phyloP scores from a whole-genome alignment of 768 basidiomycete species.

The Lentinus tigrinus region DNA sequence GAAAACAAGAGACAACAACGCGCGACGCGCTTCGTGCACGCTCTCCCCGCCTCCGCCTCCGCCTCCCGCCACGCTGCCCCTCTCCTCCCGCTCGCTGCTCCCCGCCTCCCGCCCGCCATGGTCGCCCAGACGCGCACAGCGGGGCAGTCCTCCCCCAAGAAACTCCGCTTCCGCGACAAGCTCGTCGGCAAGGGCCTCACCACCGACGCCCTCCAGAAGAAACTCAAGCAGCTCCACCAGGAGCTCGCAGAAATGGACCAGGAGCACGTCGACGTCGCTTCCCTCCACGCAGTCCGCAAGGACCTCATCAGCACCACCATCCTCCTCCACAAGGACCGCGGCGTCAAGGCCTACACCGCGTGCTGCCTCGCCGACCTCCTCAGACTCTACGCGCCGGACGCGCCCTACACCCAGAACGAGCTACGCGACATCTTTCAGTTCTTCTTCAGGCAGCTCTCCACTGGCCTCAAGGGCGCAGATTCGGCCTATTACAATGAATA shows the following conservation, averaged over 20 bases:
- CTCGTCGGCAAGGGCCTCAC: slow-evolving; percentile 72
- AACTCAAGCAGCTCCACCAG: slow-evolving; percentile 74
- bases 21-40: slow-evolving; percentile 14
- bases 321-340: slow-evolving; percentile 91
- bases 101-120: slow-evolving; percentile 41
- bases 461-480: slow-evolving; percentile 72
- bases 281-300: slow-evolving; percentile 66
- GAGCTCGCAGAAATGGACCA: slow-evolving; percentile 86
- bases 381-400: slow-evolving; percentile 92
- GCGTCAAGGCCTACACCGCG: slow-evolving; percentile 92
- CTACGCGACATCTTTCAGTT: slow-evolving; percentile 97
- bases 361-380: slow-evolving; percentile 95
- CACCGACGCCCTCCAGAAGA: slow-evolving; percentile 83
- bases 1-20: slow-evolving; percentile 20
- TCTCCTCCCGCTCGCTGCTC: neutral
- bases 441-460: slow-evolving; percentile 83
- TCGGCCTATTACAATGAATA: slow-evolving; percentile 89
- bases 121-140: slow-evolving; percentile 72
- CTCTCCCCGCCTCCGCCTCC: neutral
- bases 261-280: slow-evolving; percentile 73
- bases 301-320: slow-evolving; percentile 80
- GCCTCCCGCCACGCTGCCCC: neutral
- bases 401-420: slow-evolving; percentile 87
- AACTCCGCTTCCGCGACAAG: slow-evolving; percentile 79
- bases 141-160: slow-evolving; percentile 51